A percentile compares a stretch with the other conserved stretches of the same genome.
Conservation (phyloP, 2,329 filamentous ascomycete genomes). For the Cladophialophora carrionii region DNA sequence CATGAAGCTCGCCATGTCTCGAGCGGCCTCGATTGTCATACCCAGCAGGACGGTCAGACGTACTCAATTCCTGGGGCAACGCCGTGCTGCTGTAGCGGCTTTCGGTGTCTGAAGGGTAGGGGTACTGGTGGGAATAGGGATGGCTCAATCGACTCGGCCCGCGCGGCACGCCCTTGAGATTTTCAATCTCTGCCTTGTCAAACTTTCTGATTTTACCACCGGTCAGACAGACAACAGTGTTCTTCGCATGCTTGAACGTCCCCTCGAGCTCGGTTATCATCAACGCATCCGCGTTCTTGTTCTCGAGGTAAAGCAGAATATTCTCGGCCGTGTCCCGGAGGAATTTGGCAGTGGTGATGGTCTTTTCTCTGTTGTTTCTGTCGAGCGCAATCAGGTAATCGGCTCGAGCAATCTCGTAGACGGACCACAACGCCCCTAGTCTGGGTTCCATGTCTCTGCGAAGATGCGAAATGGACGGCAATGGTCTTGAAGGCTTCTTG, state of each 20-base stretch:
- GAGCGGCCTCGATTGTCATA: neutral
- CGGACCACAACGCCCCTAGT: conserved; percentile 39
- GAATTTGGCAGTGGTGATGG: conserved; percentile 44
- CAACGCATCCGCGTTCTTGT: conserved; percentile 37
- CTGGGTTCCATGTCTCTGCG: conserved; percentile 31
- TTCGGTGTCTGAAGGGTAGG: neutral
- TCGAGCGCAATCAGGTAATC: conserved; percentile 44
- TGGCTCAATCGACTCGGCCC: conserved; percentile 21
- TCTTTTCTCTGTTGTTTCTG: conserved; percentile 38
- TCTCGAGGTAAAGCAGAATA: conserved; percentile 43
- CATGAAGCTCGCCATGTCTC: neutral
- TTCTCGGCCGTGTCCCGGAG: conserved; percentile 52
- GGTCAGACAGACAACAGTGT: conserved; percentile 44
- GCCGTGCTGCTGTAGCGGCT: neutral
- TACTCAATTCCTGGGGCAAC: neutral
- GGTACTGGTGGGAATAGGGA: neutral
- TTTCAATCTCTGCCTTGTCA: conserved; percentile 36
- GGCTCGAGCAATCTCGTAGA: conserved; percentile 45
- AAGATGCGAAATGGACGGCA: neutral
- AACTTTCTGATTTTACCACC: conserved; percentile 49
- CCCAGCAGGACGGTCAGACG: neutral
- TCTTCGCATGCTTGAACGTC: conserved; percentile 43
- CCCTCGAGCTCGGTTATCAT: conserved; percentile 43
- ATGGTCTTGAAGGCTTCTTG: neutral
- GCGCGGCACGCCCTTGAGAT: conserved; percentile 17